These are phyloP conservation scores for Phoma sp. DNA, from an alignment of 2,329 filamentous ascomycete genomes.

Conservation along the genomic window DNA sequence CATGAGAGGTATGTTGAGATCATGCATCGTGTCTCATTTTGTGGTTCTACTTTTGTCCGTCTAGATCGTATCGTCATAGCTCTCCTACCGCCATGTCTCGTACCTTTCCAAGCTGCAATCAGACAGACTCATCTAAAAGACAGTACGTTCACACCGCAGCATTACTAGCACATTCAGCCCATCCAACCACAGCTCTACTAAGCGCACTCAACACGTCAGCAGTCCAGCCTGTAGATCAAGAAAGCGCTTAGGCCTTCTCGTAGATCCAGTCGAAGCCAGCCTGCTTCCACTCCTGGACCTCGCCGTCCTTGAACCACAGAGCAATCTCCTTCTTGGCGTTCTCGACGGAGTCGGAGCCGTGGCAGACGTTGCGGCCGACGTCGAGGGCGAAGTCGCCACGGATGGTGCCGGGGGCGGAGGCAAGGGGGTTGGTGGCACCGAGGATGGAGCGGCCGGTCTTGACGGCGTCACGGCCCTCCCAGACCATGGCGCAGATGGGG, in stretches of 20 bases:
- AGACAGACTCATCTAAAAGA: background rate
- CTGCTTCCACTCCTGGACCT: constrained; percentile 84
- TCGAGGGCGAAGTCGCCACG: constrained; percentile 90
- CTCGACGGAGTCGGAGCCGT: constrained; percentile 98
- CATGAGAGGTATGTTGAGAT: constrained; percentile 19
- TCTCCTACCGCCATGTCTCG: background rate
- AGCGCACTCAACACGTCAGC: background rate
- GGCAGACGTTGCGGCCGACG: constrained; percentile 98
- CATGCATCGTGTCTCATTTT: constrained; percentile 35
- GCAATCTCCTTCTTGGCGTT: constrained; percentile 99
- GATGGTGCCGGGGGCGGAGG: constrained; percentile 95
- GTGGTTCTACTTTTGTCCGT: constrained; percentile 23
- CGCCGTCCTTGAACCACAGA: constrained; percentile 94
- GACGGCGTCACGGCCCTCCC: constrained; percentile 98
- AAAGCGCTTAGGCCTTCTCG: constrained; percentile 70
- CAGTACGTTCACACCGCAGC: background rate
- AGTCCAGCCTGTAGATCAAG: background rate
- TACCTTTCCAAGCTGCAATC: background rate
- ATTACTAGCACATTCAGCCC: background rate
- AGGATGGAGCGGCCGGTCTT: constrained; percentile 98
- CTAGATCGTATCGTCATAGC: constrained; percentile 30
- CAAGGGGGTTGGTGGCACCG: constrained; percentile 98
- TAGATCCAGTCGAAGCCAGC: constrained; percentile 94
- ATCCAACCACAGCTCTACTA: background rate
- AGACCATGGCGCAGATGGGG: constrained; percentile 99